Percentiles rank a stretch among this genome's conserved stretches.
Evolutionary conservation across 306 rosid species (phyloP).

Genomic region (Prunus kanzakura): DNA sequence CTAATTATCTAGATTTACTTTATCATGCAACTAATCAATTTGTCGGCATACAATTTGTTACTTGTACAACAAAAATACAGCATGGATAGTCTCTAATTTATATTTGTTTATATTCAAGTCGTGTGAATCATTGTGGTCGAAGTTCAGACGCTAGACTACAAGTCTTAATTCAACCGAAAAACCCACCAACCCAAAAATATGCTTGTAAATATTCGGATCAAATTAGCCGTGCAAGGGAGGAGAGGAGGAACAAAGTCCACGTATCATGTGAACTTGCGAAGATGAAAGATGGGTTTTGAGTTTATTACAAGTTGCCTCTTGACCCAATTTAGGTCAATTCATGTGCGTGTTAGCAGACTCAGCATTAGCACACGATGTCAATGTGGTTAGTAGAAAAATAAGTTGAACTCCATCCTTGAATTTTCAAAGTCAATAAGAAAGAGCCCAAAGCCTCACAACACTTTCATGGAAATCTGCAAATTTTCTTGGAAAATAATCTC

Average conservation of each 20-base stretch:
- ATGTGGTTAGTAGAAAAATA: not conserved
- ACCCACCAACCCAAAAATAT: too few species aligned
- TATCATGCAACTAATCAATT: not conserved
- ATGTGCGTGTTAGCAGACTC: not conserved
- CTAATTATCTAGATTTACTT: not conserved
- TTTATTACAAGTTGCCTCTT: not conserved
- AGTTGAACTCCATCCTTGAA: conserved; percentile 1
- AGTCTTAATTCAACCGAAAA: not conserved
- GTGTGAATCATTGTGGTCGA: not conserved
- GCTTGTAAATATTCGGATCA: not conserved
- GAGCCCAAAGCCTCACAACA: not conserved
- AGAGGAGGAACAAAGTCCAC: not conserved
- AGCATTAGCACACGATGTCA: not conserved
- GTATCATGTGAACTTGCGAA: not conserved
- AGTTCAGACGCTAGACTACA: not conserved
- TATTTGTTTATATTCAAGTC: not conserved
- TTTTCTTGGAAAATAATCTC: not conserved
- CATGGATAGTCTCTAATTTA: not conserved
- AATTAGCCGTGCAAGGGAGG: not conserved
- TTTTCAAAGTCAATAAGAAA: not conserved
- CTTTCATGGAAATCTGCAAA: not conserved
- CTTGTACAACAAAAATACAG: not conserved
- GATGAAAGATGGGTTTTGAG: not conserved
- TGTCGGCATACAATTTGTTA: not conserved
- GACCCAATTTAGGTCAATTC: not conserved